Evolutionary conservation across 1,139 yeast genomes (phyloP), one percentile per base, ranked within the genome.

Genomic region (Scheffersomyces illinoinensis): DNA sequence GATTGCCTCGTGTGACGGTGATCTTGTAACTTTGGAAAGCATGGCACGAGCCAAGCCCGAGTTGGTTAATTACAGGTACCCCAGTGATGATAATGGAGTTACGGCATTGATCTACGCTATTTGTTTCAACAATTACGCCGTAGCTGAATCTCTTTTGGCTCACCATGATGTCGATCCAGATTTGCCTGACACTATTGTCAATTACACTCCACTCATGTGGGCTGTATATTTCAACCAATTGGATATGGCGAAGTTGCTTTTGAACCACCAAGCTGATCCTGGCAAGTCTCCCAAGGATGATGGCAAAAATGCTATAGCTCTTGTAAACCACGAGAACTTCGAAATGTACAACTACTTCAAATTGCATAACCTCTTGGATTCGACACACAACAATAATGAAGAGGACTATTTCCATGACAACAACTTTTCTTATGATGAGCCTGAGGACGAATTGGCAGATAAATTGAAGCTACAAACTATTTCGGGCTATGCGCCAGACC

Each of bases 381-480:
- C 68, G 71, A 53, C 56, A 70, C 24, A 69, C 47, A 63, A 61
- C 26, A 56, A 57, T 0, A 59, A 57, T 5, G 70, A 60, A 7
- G 67, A 59, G 2, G 64, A 63, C 18, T 64, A 68, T 53, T 73
- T 61, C 61, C 63, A 64, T 2, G 54, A 63, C 3, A 60, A 61
- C 23, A 55, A 66, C 5, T 73, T 68, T 56, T 65, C 68, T 49
- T 59, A 59, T 56, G 54, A 58, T 17, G 68, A 67, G 3, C 70
- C 68, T 0, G 76, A 74, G 21, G 79, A 77, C 46, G 72, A 67
- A 8, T 76, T 72, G 54, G 72, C 79, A 4, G 82, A 82, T 57
- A 80, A 81, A 62, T 77, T 88, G 56, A 81, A 80, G 60, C 66
- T 87, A 55, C 88, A 86, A 65, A 77, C 86, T 1, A 82, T 87